Conservation (phyloP, 2,329 filamentous ascomycete species). For the Cladosporium sp. region DNA sequence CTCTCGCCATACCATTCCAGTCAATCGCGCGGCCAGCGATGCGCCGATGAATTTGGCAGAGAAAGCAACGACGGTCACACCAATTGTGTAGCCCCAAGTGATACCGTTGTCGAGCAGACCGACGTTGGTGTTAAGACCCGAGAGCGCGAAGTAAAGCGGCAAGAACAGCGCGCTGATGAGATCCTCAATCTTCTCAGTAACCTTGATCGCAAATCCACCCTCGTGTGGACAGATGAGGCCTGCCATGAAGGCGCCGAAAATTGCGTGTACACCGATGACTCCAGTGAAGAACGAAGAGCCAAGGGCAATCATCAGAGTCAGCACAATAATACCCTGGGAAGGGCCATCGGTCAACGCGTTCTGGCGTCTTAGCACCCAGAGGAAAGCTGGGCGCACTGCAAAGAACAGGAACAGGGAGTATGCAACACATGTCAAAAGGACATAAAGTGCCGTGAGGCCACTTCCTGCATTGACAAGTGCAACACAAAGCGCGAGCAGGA, state of each 20-base stretch:
- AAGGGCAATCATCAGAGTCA: constrained; percentile 79
- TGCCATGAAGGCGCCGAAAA: constrained; percentile 89
- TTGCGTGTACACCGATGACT: constrained; percentile 89
- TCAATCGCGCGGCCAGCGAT: constrained; percentile 72
- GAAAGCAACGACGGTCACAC: constrained; percentile 79
- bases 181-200: constrained; percentile 94
- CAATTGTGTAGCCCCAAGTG: constrained; percentile 88
- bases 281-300: constrained; percentile 83
- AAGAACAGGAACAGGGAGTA: constrained; percentile 77
- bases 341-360: constrained; percentile 85
- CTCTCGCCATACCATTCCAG: constrained; percentile 85
- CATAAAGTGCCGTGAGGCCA: constrained; percentile 81
- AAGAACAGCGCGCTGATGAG: constrained; percentile 80
- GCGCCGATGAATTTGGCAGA: constrained; percentile 82
- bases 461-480: constrained; percentile 85
- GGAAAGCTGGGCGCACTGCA: constrained; percentile 70
- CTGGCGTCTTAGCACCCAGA: constrained; percentile 71
- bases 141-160: constrained; percentile 90
- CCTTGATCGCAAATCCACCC: constrained; percentile 83
- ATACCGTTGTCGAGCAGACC: constrained; percentile 79
- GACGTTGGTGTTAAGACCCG: constrained; percentile 83
- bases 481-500: constrained; percentile 88
- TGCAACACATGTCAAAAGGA: constrained; percentile 73
- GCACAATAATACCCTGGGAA: constrained; percentile 77
- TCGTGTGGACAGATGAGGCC: constrained; percentile 90